A percentile compares a stretch with the other conserved stretches of the same genome.
Conservation (phyloP, 768 basidiomycete genomes). For the Tricholoma matsutake region DNA sequence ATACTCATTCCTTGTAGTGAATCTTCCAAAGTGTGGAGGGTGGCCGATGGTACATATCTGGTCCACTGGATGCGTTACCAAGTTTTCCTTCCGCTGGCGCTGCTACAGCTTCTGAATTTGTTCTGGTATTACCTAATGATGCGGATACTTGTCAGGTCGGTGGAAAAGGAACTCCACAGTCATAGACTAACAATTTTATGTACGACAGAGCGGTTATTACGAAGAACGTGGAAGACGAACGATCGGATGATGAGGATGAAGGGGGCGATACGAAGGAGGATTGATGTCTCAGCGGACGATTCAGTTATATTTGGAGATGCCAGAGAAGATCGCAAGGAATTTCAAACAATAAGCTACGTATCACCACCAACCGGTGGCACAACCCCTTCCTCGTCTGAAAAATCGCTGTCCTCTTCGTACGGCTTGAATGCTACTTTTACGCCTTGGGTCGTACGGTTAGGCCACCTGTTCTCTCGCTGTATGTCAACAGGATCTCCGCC, state of each 20-base stretch:
- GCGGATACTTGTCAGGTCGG: constrained; percentile 72
- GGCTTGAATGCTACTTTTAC: constrained; percentile 57
- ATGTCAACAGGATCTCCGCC: constrained; percentile 67
- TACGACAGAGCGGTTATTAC: constrained; percentile 50
- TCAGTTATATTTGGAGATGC: too few species aligned
- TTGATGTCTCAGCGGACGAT: neutral
- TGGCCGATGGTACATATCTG: constrained; percentile 65
- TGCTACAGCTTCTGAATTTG: constrained; percentile 81
- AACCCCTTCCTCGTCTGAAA: constrained; percentile 41
- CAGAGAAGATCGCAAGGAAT: neutral
- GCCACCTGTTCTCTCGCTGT: constrained; percentile 81
- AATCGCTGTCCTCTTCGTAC: constrained; percentile 57
- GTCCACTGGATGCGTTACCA: constrained; percentile 79
- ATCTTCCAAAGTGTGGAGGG: constrained; percentile 53
- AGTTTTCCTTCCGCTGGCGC: constrained; percentile 68
- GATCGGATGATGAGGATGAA: constrained; percentile 78
- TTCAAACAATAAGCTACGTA: neutral
- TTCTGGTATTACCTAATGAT: constrained; percentile 92
- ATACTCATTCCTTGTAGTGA: constrained; percentile 37
- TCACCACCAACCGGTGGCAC: constrained; percentile 19
- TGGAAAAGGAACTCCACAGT: constrained; percentile 9
- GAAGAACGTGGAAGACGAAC: constrained; percentile 55
- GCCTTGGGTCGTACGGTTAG: constrained; percentile 46
- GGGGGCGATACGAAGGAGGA: constrained; percentile 27
- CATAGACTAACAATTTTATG: constrained; percentile 10